These are phyloP conservation scores for Ascochyta lentis DNA, from an alignment of 2,329 filamentous ascomycete species.

Conservation along the genomic window DNA sequence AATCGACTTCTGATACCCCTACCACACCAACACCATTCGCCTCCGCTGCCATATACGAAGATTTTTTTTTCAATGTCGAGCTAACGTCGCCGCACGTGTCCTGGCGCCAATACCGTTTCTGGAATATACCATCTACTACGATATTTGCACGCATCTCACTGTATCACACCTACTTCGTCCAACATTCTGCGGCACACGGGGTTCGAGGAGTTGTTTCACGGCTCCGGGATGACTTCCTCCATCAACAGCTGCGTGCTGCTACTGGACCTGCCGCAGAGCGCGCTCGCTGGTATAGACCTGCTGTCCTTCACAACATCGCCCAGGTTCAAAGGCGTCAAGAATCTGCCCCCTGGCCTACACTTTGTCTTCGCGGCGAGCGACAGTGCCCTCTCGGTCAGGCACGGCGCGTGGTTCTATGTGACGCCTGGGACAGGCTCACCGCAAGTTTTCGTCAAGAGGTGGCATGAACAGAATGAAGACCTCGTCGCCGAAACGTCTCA, in stretches of 20 bases:
- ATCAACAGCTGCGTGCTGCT: slow-evolving; percentile 50
- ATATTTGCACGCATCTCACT: background rate
- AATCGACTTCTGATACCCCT: background rate
- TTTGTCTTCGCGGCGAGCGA: slow-evolving; percentile 68
- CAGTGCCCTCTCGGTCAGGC: slow-evolving; percentile 64
- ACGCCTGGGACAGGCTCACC: slow-evolving; percentile 46
- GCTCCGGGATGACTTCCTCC: slow-evolving; percentile 44
- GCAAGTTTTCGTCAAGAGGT: slow-evolving; percentile 63
- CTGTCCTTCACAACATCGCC: slow-evolving; percentile 69
- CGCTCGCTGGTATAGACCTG: slow-evolving; percentile 62
- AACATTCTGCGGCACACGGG: slow-evolving; percentile 46
- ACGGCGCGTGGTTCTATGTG: slow-evolving; percentile 67
- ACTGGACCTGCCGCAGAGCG: slow-evolving; percentile 54
- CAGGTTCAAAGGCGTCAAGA: slow-evolving; percentile 67
- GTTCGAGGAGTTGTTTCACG: slow-evolving; percentile 45
- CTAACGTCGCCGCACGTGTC: slow-evolving; percentile 10
- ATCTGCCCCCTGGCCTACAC: slow-evolving; percentile 64
- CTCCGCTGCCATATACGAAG: background rate
- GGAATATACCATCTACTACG: slow-evolving; percentile 22
- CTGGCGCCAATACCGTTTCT: slow-evolving; percentile 19
- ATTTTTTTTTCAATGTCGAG: slow-evolving; percentile 6
- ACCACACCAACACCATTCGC: background rate
- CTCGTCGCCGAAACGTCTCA: slow-evolving; percentile 52
- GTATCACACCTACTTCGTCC: slow-evolving; percentile 10
- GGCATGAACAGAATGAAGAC: slow-evolving; percentile 58